A percentile compares a stretch with the other conserved stretches of the same genome.
phyloP scores from a whole-genome alignment of 1,284 basidiomycete species.

The Irpex rosettiformis region DNA sequence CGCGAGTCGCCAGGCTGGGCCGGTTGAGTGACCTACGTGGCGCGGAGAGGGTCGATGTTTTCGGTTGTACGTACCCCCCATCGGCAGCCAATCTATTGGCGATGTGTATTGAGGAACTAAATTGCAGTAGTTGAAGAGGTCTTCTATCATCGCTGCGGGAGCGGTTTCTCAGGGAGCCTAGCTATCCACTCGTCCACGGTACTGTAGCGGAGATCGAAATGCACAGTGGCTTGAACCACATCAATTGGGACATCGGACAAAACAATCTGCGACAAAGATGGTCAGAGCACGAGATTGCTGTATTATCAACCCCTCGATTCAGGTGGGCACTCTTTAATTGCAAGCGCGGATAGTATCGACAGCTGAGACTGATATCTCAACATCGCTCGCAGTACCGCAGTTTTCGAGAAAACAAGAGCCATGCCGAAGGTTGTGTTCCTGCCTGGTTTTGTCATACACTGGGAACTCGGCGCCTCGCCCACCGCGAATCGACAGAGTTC shows the following conservation, averaged over 20 bases:
- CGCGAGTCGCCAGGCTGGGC: neutral
- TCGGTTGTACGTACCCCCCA: neutral
- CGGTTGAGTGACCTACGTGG: neutral
- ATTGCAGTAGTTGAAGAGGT: neutral
- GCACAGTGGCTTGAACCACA: neutral
- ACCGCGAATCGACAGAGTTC: neutral
- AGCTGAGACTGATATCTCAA: neutral
- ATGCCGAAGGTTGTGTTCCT: neutral
- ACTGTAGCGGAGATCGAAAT: neutral
- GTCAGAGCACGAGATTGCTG: neutral
- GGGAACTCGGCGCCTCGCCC: neutral
- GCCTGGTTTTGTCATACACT: too few species aligned
- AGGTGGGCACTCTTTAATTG: neutral
- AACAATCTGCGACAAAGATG: neutral
- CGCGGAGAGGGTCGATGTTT: neutral
- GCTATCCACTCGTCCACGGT: neutral
- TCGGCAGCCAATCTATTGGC: neutral
- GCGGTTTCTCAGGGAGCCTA: too few species aligned
- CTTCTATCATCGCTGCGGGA: neutral
- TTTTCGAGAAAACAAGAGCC: neutral
- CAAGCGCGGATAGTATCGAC: neutral
- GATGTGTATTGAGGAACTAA: neutral
- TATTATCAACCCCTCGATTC: neutral
- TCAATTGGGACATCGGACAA: neutral
- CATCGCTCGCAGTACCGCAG: neutral